phyloP scores from a whole-genome alignment of 2,329 filamentous ascomycete species.

The Colletotrichum navitas region DNA sequence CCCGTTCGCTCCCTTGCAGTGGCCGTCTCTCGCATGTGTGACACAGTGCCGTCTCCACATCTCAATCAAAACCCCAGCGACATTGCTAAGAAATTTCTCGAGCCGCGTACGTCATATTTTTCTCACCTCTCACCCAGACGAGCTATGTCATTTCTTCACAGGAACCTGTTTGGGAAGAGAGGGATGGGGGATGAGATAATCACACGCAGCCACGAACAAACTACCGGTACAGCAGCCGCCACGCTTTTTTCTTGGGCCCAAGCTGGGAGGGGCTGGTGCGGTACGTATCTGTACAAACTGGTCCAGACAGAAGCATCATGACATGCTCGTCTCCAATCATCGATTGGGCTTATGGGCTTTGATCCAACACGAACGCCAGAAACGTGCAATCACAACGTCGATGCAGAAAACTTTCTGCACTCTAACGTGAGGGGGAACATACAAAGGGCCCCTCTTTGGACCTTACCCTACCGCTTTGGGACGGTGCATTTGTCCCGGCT shows the following conservation, averaged over 20 bases:
- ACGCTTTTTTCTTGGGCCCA: slow-evolving; percentile 21
- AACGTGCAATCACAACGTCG: slow-evolving; percentile 22
- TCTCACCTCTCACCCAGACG: slow-evolving; percentile 4
- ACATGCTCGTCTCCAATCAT: slow-evolving; percentile 33
- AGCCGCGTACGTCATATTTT: slow-evolving; percentile 40
- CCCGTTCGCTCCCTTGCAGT: slow-evolving; percentile 3
- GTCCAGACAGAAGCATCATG: slow-evolving; percentile 27
- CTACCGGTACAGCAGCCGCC: slow-evolving; percentile 24
- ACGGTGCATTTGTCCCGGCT: slow-evolving; percentile 18
- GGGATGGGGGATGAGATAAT: slow-evolving; percentile 16
- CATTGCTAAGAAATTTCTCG: slow-evolving; percentile 16
- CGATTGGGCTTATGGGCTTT: background rate
- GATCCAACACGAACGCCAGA: slow-evolving; percentile 3
- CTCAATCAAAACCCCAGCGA: slow-evolving; percentile 21
- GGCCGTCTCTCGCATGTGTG: slow-evolving; percentile 14
- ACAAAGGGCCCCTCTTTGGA: slow-evolving; percentile 18
- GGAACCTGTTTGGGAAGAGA: slow-evolving; percentile 35
- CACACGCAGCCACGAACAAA: slow-evolving; percentile 1
- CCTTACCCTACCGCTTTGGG: slow-evolving; percentile 20
- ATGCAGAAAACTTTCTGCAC: slow-evolving; percentile 18
- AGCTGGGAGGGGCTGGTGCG: slow-evolving; percentile 19
- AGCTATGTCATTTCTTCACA: slow-evolving; percentile 32
- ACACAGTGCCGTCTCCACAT: slow-evolving; percentile 38
- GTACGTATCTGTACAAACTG: background rate
- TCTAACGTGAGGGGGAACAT: slow-evolving; percentile 33